Evolutionary conservation across 2,329 filamentous ascomycete species (phyloP).

Genomic region (Nannizzia gypsea): DNA sequence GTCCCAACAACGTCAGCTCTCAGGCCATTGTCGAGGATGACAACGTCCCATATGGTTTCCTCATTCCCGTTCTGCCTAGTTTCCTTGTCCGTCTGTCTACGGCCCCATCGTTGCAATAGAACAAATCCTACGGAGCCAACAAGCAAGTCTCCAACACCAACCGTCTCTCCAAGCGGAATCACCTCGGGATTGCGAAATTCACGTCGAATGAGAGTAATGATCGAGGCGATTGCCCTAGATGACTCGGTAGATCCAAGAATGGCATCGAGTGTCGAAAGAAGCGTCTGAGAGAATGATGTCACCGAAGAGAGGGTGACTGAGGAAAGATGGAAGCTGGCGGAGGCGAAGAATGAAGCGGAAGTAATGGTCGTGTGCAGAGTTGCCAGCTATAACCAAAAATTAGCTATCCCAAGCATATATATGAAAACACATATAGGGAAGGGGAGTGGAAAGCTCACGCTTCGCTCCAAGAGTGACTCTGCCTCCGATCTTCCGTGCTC

Average conservation of each 20-base stretch:
- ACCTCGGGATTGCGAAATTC: constrained; percentile 32
- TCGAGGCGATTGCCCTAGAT: constrained; percentile 37
- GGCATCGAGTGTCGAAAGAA: constrained; percentile 36
- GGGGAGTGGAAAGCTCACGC: constrained; percentile 29
- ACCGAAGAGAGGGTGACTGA: constrained; percentile 34
- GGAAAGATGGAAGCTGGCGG: constrained; percentile 36
- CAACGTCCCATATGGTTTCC: constrained; percentile 37
- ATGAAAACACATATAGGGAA: neutral
- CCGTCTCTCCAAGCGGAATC: constrained; percentile 22
- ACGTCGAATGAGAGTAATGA: constrained; percentile 36
- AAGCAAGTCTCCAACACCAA: constrained; percentile 34
- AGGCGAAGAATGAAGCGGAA: constrained; percentile 37
- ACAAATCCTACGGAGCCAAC: constrained; percentile 36
- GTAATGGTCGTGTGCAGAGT: constrained; percentile 35
- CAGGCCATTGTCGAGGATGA: constrained; percentile 36
- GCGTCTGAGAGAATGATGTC: constrained; percentile 33
- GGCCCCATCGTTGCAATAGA: constrained; percentile 37
- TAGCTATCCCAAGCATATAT: neutral
- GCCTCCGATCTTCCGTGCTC: constrained; percentile 31
- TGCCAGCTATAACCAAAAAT: constrained; percentile 27
- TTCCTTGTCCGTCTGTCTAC: constrained; percentile 32
- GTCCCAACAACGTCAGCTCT: constrained; percentile 38
- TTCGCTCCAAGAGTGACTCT: constrained; percentile 35
- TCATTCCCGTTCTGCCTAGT: constrained; percentile 32
- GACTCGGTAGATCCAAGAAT: constrained; percentile 39